Evolutionary conservation across 371 early-diverging fungal genomes (phyloP).

Genomic region (Mucor velutinosus): DNA sequence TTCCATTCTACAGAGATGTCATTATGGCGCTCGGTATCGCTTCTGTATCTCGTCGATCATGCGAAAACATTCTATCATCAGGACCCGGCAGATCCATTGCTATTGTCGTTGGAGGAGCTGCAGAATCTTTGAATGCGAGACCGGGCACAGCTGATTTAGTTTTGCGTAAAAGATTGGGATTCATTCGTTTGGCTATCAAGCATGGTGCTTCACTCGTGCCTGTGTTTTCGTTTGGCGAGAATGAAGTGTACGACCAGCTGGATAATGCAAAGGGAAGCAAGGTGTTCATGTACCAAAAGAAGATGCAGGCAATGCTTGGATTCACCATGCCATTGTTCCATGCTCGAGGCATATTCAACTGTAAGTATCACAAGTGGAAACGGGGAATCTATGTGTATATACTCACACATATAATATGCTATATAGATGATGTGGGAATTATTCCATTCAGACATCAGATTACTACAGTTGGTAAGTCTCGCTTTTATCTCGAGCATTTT

Average conservation of each 20-base stretch:
- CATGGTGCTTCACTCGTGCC: slow-evolving; percentile 74
- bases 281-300: slow-evolving; percentile 59
- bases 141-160: slow-evolving; percentile 70
- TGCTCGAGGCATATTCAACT: slow-evolving; percentile 76
- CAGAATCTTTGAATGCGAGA: slow-evolving; percentile 70
- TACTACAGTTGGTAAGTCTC: slow-evolving; percentile 52
- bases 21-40: slow-evolving; percentile 71
- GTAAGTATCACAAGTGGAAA: slow-evolving; percentile 32
- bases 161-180: slow-evolving; percentile 74
- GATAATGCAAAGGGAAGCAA: slow-evolving; percentile 53
- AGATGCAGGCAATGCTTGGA: slow-evolving; percentile 61
- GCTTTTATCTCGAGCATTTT: not conserved
- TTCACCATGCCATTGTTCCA: slow-evolving; percentile 76
- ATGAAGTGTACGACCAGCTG: slow-evolving; percentile 74
- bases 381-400: not conserved
- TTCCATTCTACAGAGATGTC: slow-evolving; percentile 79
- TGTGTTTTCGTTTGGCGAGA: slow-evolving; percentile 82
- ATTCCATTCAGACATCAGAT: slow-evolving; percentile 61
- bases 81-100: slow-evolving; percentile 81
- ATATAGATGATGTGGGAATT: slow-evolving; percentile 56
- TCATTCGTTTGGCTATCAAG: slow-evolving; percentile 80
- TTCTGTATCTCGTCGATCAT: slow-evolving; percentile 78
- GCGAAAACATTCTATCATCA: slow-evolving; percentile 70
- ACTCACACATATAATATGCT: not conserved
- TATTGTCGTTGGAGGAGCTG: slow-evolving; percentile 82